Base-by-base conservation (phyloP, 75 land plant genomes). In the Adiantum capillusveneris region DNA sequence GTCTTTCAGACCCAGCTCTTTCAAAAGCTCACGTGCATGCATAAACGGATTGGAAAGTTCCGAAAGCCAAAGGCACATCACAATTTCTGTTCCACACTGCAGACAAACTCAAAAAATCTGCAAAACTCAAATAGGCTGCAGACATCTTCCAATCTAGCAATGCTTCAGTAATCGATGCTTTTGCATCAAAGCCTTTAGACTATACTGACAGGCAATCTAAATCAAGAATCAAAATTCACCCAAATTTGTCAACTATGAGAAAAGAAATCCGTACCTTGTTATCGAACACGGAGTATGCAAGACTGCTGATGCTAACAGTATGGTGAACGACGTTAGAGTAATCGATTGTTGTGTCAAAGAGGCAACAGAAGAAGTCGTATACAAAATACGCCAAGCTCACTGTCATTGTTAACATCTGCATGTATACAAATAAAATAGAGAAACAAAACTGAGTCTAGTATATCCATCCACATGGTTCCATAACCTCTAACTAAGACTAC, bases 21-120 rank as follows among this genome's bases (percentile, higher is more conserved):
- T 93, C 53, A 93, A 67, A n/a, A 88, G 54, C 81, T 93, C 95
- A 56, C 98, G 84, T 28, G 67, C 64, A 69, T 93, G 98, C 51
- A 93, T 76, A 59, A 85, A 85, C 51, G 98, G 98, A 51, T 83
- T 89, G 12, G 98, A 93, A 6, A 93, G 75, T 72, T 93, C 98
- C 61, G 88, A 83, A 14, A 89, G 66, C 77, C 75, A 80, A 21
- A 85, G 61, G 19, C 96, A 66, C 21, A 84, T 90, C 31, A 83
- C 89, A 78, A 85, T 71, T 62, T 88, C 98, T 57, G 98, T 81
- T 53, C 95, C 98, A 72, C 81, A 74, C 98, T 93, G 63, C 7
- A 34, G 9, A 34, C 3, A 34, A 34, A 5, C 7, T 34, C 9
- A 5, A 34, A 34, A 34, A 3, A 34, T 34, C 3, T n/a, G n/a